These are phyloP conservation scores for Citrullus mucosospermus DNA, from an alignment of 306 rosid species.

Conservation along the genomic window DNA sequence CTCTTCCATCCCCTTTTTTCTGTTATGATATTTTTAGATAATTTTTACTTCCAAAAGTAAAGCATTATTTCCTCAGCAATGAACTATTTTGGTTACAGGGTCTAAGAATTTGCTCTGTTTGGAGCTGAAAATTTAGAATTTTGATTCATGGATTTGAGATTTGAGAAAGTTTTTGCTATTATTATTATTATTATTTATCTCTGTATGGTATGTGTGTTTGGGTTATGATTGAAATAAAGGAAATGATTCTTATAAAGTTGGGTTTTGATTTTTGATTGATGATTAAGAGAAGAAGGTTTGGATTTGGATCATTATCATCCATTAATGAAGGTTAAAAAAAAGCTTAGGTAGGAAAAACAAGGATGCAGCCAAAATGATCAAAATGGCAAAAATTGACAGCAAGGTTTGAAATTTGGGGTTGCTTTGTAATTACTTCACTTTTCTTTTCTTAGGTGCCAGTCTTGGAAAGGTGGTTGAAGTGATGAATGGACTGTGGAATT, in stretches of 20 bases:
- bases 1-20: neutral
- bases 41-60: neutral
- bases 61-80: neutral
- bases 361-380: neutral
- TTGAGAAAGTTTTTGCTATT: no score
- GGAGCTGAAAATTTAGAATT: neutral
- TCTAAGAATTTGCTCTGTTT: neutral
- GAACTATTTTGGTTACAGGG: neutral
- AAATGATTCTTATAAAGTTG: neutral
- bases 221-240: neutral
- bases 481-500: constrained; percentile 2
- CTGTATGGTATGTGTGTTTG: neutral
- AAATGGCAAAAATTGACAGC: neutral
- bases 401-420: constrained; percentile 1
- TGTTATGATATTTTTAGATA: neutral
- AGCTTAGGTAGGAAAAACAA: neutral
- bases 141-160: neutral
- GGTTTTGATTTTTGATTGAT: neutral
- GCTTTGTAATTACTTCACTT: constrained; percentile 2
- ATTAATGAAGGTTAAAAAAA: neutral
- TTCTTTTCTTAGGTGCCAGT: neutral
- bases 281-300: neutral
- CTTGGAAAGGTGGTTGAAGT: constrained; percentile 3
- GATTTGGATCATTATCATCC: neutral
- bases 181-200: no score